These are phyloP conservation scores for Leccinum variicolor DNA, from an alignment of 768 basidiomycete species.

Conservation along the genomic window DNA sequence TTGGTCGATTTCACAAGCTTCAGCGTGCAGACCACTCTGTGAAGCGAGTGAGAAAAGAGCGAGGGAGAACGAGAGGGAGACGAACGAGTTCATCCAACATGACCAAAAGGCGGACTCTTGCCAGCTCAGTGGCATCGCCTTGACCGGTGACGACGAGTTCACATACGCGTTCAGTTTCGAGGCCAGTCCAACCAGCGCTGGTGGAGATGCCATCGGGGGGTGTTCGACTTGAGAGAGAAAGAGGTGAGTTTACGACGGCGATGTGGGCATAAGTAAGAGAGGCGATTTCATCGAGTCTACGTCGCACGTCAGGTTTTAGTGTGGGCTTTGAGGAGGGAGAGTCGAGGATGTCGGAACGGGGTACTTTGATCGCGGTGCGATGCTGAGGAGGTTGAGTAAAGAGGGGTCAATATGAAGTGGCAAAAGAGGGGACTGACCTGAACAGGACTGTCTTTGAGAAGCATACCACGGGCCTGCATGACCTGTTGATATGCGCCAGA, in stretches of 20 bases:
- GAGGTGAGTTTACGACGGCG: conserved; percentile 86
- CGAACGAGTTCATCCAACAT: conserved; percentile 93
- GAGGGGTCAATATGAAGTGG: conserved; percentile 2
- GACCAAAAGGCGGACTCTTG: conserved; percentile 85
- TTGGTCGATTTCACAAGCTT: conserved; percentile 90
- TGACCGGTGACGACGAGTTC: conserved; percentile 89
- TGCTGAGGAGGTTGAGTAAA: conserved; percentile 46
- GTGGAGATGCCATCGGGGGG: conserved; percentile 75
- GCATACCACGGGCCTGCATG: conserved; percentile 83
- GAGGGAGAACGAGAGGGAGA: conserved; percentile 13
- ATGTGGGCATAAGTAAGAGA: conserved; percentile 91
- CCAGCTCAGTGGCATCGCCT: conserved; percentile 87
- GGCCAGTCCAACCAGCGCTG: conserved; percentile 79
- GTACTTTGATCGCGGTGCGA: conserved; percentile 83
- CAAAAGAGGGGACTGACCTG: conserved; percentile 47
- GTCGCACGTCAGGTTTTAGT: conserved; percentile 78
- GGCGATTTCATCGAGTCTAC: conserved; percentile 90
- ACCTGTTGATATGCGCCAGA: conserved; percentile 92
- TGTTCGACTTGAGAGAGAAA: conserved; percentile 69
- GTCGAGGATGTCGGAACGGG: conserved; percentile 92
- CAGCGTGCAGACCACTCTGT: conserved; percentile 88
- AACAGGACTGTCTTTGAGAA: conserved; percentile 86
- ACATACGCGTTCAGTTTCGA: conserved; percentile 93
- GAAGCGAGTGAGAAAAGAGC: background rate
- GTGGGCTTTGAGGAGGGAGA: conserved; percentile 72